Percentiles rank a stretch among this genome's conserved stretches.
Conservation (phyloP, 2,329 filamentous ascomycete species). For the Trichoderma semiorbis region DNA sequence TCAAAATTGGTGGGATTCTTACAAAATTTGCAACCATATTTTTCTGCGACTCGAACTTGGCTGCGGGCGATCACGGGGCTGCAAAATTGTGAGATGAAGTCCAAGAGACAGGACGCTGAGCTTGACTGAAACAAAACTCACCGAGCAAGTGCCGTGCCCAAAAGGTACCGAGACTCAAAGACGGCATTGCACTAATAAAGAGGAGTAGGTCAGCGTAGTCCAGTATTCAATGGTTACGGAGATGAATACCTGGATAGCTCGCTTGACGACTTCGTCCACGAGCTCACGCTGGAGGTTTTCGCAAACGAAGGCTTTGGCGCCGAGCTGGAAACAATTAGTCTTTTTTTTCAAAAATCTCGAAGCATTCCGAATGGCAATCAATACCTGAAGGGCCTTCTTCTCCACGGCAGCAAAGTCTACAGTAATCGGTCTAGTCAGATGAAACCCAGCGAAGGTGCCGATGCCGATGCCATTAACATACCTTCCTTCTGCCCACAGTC, state of each 20-base stretch:
- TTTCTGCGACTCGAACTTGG: slow-evolving; percentile 33
- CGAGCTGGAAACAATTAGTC: no score
- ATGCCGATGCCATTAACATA: not conserved
- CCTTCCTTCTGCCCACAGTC: slow-evolving; percentile 58
- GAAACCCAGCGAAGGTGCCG: no score
- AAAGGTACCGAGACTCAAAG: slow-evolving; percentile 53
- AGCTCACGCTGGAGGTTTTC: slow-evolving; percentile 62
- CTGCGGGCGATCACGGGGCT: slow-evolving; percentile 55
- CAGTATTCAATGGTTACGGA: no score
- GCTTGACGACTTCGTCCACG: slow-evolving; percentile 72
- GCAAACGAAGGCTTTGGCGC: slow-evolving; percentile 43
- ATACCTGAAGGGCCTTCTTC: slow-evolving; percentile 61
- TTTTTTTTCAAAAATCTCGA: no score
- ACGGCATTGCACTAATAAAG: slow-evolving; percentile 54
- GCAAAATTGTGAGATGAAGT: no score
- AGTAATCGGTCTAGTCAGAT: no score
- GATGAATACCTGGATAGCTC: no score
- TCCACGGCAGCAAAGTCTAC: slow-evolving; percentile 63
- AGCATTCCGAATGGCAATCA: no score
- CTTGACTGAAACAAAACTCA: no score
- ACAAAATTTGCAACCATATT: slow-evolving; percentile 35
- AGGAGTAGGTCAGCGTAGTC: no score
- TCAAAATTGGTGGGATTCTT: slow-evolving; percentile 19
- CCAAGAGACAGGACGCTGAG: no score
- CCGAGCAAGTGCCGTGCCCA: slow-evolving; percentile 57